Base-by-base conservation (phyloP, 495 filamentous ascomycete genomes). In the Cercophora newfieldiana region DNA sequence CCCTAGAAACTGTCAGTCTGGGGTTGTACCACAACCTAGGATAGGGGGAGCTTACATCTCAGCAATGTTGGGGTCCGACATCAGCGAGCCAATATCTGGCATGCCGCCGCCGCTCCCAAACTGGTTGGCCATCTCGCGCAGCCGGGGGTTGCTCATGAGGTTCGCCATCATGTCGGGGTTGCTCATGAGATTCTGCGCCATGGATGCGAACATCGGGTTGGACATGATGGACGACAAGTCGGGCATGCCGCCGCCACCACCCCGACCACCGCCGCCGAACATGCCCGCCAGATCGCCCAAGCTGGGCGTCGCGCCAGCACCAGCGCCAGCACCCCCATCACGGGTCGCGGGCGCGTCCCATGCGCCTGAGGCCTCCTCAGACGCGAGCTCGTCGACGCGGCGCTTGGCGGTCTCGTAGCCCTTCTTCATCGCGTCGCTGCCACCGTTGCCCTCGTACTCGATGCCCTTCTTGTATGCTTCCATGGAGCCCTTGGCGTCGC, bases 111-210 rank as follows among this genome's bases (percentile, higher is more conserved):
- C 89, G 8, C 82, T 80, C n/a, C 78, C 82, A 72, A 93, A 88
- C 57, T 81, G 79, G 65, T 89, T 83, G 61, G 90, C 89, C 92
- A 97, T 92, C 73, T 94, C 85, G 51, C 90, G 82, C 66, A 98
- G 75, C 59, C 86, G 84, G n/a, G 94, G 94, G 80, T 98, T 97
- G 82, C 83, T 93, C 93, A 98, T 96, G 61, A 98, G 75, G 71
- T 91, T 92, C 74, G 84, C 85, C 83, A 99, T 87, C 85, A 90
- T 87, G 6, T 96, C 89, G 14, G 95, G 95, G 78, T 99, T 97
- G 76, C 87, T 90, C 94, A 97, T 97, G 49, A 99, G 75, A 74
- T 92, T 97, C 83, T 97, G 92, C 25, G 95, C 95, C 92, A 97
- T 97, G 80, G 82, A 89, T 49, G 92, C 82, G 76, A 99, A 94